Evolutionary conservation across 2,329 filamentous ascomycete genomes (phyloP).

Genomic region (Ceratocystis smalleyi): DNA sequence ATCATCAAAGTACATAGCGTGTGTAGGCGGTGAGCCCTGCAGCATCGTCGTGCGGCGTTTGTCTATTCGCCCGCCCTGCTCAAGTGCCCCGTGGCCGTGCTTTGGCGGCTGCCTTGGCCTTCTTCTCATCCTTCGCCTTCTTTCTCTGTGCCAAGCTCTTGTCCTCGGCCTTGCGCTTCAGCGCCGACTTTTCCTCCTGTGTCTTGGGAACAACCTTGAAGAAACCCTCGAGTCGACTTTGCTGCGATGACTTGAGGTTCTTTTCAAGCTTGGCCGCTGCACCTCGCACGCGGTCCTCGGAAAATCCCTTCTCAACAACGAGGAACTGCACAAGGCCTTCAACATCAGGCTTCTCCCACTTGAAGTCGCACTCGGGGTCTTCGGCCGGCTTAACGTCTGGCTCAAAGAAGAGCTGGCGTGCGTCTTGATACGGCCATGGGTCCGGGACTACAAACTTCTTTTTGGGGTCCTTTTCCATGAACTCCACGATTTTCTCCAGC

Average conservation of each 20-base stretch:
- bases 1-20: not conserved
- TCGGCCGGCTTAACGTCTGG: slow-evolving; percentile 77
- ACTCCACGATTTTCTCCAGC: slow-evolving; percentile 74
- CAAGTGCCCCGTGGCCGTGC: slow-evolving; percentile 59
- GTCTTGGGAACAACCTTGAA: slow-evolving; percentile 89
- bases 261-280: slow-evolving; percentile 70
- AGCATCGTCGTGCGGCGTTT: not conserved
- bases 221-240: slow-evolving; percentile 85
- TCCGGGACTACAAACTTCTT: slow-evolving; percentile 75
- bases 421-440: slow-evolving; percentile 93
- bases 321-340: slow-evolving; percentile 82
- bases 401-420: slow-evolving; percentile 77
- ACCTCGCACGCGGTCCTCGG: slow-evolving; percentile 75
- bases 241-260: slow-evolving; percentile 79
- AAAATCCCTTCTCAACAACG: slow-evolving; percentile 91
- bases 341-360: slow-evolving; percentile 87
- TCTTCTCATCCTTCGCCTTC: slow-evolving; percentile 84
- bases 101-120: slow-evolving; percentile 86
- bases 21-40: not conserved
- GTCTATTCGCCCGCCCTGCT: slow-evolving; percentile 20
- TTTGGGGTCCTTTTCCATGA: slow-evolving; percentile 59
- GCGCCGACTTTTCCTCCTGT: slow-evolving; percentile 62
- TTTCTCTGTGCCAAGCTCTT: slow-evolving; percentile 89
- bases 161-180: slow-evolving; percentile 90
- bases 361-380: slow-evolving; percentile 82